These are phyloP conservation scores for Podaxis rugospora DNA, from an alignment of 768 basidiomycete species.

Conservation along the genomic window DNA sequence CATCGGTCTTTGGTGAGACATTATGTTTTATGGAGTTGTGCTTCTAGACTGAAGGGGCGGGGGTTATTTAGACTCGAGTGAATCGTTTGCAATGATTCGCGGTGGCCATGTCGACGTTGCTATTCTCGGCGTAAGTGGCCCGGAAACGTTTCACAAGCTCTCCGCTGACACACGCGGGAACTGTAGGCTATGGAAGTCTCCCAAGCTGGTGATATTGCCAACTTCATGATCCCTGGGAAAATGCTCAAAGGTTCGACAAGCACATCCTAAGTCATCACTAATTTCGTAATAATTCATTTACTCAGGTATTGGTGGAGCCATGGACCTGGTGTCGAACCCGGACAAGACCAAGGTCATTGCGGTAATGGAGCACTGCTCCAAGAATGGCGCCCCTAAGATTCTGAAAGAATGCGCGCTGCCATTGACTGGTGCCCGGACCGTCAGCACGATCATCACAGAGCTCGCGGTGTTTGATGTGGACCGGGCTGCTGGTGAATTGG, in stretches of 20 bases:
- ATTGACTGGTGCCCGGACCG: conserved; percentile 81
- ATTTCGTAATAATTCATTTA: conserved; percentile 9
- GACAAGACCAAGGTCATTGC: conserved; percentile 91
- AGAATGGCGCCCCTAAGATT: conserved; percentile 88
- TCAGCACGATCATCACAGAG: conserved; percentile 92
- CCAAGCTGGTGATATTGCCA: conserved; percentile 88
- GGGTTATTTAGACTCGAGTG: conserved; percentile 65
- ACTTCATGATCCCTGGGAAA: conserved; percentile 98
- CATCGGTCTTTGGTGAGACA: conserved; percentile 78
- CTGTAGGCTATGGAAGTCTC: conserved; percentile 91
- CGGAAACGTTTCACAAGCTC: neutral
- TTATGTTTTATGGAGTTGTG: neutral
- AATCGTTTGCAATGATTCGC: conserved; percentile 97
- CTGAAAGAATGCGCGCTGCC: conserved; percentile 78
- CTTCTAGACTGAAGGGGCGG: conserved; percentile 3
- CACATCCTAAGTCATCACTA: neutral
- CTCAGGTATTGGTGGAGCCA: conserved; percentile 90
- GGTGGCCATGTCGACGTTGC: conserved; percentile 94
- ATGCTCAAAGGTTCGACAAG: conserved; percentile 62
- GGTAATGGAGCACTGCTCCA: conserved; percentile 87
- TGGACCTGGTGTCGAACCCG: conserved; percentile 96
- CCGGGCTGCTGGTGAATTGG: conserved; percentile 64
- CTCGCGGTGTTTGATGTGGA: conserved; percentile 89
- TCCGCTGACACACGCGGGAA: conserved; percentile 1
- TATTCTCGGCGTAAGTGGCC: conserved; percentile 74